Base-by-base conservation (phyloP, 169 alveolate genomes). In the Besnoitia besnoiti region DNA sequence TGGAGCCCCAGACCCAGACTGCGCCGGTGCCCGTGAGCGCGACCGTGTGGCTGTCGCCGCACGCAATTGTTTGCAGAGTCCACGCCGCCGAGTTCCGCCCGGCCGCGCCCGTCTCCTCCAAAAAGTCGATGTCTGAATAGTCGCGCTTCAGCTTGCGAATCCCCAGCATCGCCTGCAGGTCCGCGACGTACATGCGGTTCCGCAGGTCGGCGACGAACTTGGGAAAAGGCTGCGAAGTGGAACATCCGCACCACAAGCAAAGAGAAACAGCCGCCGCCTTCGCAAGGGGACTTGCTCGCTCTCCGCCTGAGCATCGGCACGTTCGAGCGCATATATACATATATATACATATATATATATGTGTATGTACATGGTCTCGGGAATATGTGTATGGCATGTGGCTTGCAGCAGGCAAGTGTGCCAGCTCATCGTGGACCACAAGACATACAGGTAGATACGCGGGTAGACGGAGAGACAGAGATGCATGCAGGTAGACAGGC, bases 1-100 rank as follows among this genome's bases (percentile, higher is more conserved):
- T 96, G 46, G 88, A 90, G 0, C 96, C 96, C 96, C 96, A 95
- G 5, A 95, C 95, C 77, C 95, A 93, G 24, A 95, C 90, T 33
- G 85, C 79, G 39, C 95, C 91, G 8, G 87, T 76, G 33, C 90
- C 44, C 19, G 67, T 77, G 44, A 93, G 37, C 37, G 96, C 95
- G 2, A 51, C 73, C 2, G 94, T 30, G 88, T 91, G 95, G 51
- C 85, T 85, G 37, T 59, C 93, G 19, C 95, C 95, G 80, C 95
- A 92, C 21, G 90, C 85, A 33, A 92, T 24, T 3, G 12, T 30
- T 5, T 40, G 42, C 8, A 91, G 40, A 16, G 50, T 35, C 87
- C 90, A 77, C n/a, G 84, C 89, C n/a, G 84, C 61, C 30, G 47
- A 67, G 35, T 62, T 62, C 33, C 7, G 27, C 19, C 82, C 80